These are phyloP conservation scores for Trametes versicolor DNA, from an alignment of 1,284 basidiomycete species.

Conservation along the genomic window DNA sequence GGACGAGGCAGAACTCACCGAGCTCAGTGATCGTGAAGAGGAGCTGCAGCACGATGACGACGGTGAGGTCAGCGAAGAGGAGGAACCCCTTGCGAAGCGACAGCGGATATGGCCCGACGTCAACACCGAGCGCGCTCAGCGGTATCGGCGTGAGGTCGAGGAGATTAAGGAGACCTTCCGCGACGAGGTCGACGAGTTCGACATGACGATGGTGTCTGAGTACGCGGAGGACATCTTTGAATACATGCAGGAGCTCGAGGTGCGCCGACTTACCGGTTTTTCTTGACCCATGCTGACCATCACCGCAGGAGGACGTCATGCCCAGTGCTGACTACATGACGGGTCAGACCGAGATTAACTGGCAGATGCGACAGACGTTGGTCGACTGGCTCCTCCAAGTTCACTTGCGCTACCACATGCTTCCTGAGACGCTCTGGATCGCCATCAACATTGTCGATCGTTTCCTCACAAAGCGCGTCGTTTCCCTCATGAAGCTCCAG, in stretches of 20 bases:
- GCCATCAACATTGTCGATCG: constrained; percentile 98
- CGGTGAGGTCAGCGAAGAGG: constrained; percentile 58
- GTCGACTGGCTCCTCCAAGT: constrained; percentile 99
- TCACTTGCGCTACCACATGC: constrained; percentile 96
- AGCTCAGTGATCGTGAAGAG: constrained; percentile 34
- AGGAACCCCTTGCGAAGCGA: constrained; percentile 49
- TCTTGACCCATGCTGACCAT: constrained; percentile 28
- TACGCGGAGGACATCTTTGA: constrained; percentile 97
- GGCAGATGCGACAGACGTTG: constrained; percentile 95
- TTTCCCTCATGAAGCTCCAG: constrained; percentile 95
- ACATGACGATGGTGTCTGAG: constrained; percentile 98
- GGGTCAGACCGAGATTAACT: constrained; percentile 94
- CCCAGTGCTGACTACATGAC: constrained; percentile 96
- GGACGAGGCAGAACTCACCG: constrained; percentile 33
- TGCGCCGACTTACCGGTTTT: constrained; percentile 47
- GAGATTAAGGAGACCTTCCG: constrained; percentile 78
- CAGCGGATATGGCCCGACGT: constrained; percentile 76
- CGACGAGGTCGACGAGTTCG: constrained; percentile 87
- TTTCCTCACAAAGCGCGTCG: constrained; percentile 92
- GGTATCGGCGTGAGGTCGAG: constrained; percentile 68
- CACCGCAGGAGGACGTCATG: constrained; percentile 82
- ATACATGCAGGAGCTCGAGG: constrained; percentile 95
- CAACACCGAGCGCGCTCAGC: constrained; percentile 63
- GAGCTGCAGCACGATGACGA: constrained; percentile 54
- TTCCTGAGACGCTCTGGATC: constrained; percentile 99